Conservation (phyloP, 805 yeast genomes). For the Saturnispora bothae region DNA sequence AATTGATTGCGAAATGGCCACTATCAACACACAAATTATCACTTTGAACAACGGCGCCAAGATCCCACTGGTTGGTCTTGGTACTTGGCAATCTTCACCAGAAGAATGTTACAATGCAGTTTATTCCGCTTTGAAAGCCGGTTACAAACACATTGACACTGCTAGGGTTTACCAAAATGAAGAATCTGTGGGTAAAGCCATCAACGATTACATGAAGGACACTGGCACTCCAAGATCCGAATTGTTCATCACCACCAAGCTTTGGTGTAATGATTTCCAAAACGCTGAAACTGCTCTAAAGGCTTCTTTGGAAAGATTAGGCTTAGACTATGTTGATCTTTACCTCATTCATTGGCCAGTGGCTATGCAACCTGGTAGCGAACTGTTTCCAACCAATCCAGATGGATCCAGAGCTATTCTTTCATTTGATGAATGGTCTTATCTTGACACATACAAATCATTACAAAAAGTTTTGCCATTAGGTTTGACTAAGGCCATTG, state of each 20-base stretch:
- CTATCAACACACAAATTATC: slow-evolving; percentile 1
- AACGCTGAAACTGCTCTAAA: slow-evolving; percentile 39
- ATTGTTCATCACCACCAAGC: slow-evolving; percentile 53
- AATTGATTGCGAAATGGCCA: too few species aligned
- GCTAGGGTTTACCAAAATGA: slow-evolving; percentile 65
- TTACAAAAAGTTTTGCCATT: slow-evolving; percentile 48
- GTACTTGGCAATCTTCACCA: slow-evolving; percentile 15
- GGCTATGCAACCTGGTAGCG: slow-evolving; percentile 31
- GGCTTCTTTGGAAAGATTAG: slow-evolving; percentile 39
- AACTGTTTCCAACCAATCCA: slow-evolving; percentile 26
- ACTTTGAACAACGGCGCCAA: slow-evolving; percentile 11
- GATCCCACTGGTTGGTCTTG: slow-evolving; percentile 16
- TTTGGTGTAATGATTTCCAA: slow-evolving; percentile 36
- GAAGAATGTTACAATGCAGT: slow-evolving; percentile 50
- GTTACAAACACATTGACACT: slow-evolving; percentile 71
- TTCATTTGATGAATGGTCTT: slow-evolving; percentile 24
- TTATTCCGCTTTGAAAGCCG: slow-evolving; percentile 47
- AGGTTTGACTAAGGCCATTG: slow-evolving; percentile 55
- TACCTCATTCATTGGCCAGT: slow-evolving; percentile 63
- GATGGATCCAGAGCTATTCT: slow-evolving; percentile 29
- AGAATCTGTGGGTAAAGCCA: slow-evolving; percentile 47
- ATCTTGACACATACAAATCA: slow-evolving; percentile 51
- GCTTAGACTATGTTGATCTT: slow-evolving; percentile 53
- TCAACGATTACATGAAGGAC: slow-evolving; percentile 32
- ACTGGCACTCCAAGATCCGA: slow-evolving; percentile 50